Base-by-base conservation (phyloP, 2,329 filamentous ascomycete genomes). In the Ciborinia camelliae region DNA sequence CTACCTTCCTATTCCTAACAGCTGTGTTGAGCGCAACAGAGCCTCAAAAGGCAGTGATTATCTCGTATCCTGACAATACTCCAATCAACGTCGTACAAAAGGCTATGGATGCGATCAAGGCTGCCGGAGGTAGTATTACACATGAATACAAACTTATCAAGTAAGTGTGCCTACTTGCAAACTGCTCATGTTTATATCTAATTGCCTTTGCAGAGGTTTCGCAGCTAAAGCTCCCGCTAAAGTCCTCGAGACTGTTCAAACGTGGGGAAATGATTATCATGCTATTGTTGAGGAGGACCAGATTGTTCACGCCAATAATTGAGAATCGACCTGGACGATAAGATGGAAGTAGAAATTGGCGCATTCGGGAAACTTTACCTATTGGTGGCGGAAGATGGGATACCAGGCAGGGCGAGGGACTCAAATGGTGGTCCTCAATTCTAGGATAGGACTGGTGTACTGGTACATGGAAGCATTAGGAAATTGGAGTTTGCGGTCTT, bases 251-350 rank as follows among this genome's bases (percentile, higher is more conserved):
- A 82, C 81, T 6, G 84, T 97, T 37, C 84, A 88, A 70, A 79
- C 85, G 1, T 81, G 85, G 78, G 86, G 86, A 66, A 79, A 80
- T 63, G 75, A 83, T 66, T 88, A 87, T 77, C 79, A 84, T 60
- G 86, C 87, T 1, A 76, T 82, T 37, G 86, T 97, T 68, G 92
- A 97, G 77, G 87, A 93, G 72, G 92, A 97, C 73, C 80, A 89
- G 73, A 78, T 88, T 32, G 84, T 95, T 12, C 37, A 35, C 30
- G 39, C 28, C 7, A 47, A 45, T 15, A 15, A 41, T n/a, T 50
- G 45, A 47, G n/a, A 35, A 58, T 66, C 65, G 26, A 58, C 65
- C 10, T 57, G n/a, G 47, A 53, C 28, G 53, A 20, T 57, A 30
- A 47, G 57, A 48, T 58, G 30, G 39, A 54, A 58, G 35, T 18